Conservation (phyloP, 129 eudicot genomes). For the Deinandra increscens region DNA sequence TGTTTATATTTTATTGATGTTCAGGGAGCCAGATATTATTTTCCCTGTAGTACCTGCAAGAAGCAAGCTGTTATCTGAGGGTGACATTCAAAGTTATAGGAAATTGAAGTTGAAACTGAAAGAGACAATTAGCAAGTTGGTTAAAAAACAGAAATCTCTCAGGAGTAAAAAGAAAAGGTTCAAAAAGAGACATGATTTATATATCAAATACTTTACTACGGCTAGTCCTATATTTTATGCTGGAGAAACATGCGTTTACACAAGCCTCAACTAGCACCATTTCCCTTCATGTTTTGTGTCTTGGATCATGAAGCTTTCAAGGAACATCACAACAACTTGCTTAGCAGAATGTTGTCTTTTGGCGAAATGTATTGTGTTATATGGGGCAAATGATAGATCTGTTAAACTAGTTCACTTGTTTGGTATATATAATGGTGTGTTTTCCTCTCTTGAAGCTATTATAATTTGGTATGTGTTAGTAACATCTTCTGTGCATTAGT, state of each 20-base stretch:
- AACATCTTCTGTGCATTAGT: neutral
- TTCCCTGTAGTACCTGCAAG: slow-evolving; percentile 44
- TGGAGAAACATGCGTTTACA: too few species aligned
- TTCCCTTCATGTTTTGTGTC: too few species aligned
- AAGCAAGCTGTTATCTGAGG: neutral
- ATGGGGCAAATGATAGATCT: too few species aligned
- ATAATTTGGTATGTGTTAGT: neutral
- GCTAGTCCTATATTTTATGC: too few species aligned
- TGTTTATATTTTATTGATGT: neutral
- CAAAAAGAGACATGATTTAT: slow-evolving; percentile 8
- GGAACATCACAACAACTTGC: too few species aligned
- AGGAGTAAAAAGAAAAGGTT: neutral
- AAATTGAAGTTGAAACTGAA: slow-evolving; percentile 26
- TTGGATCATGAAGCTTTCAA: too few species aligned
- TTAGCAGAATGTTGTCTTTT: too few species aligned
- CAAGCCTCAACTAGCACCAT: too few species aligned
- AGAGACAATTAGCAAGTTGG: neutral
- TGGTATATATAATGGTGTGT: neutral
- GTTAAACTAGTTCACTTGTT: too few species aligned
- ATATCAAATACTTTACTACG: slow-evolving; percentile 12
- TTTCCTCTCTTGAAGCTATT: neutral
- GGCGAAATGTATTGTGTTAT: too few species aligned
- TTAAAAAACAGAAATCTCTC: neutral
- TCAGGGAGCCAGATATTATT: slow-evolving; percentile 50
- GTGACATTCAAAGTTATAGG: neutral